A percentile compares a stretch with the other conserved stretches of the same genome.
Evolutionary conservation across 176 grass and related monocot species (phyloP).

Genomic region (Tillandsia leiboldiana): DNA sequence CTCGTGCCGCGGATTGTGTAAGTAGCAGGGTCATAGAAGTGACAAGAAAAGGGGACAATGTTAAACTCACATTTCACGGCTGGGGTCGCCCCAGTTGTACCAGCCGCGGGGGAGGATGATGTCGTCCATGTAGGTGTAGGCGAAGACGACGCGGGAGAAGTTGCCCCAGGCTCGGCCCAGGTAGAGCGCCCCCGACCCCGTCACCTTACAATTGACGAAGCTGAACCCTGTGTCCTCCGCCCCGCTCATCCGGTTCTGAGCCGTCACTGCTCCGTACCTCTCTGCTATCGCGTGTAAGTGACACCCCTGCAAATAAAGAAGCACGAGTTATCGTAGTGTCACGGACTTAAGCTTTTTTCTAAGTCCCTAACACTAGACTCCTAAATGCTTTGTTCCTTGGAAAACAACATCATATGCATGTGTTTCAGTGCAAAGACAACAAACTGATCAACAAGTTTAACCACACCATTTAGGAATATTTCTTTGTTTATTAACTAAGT

Average conservation of each 20-base stretch:
- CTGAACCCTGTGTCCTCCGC: slow-evolving; percentile 91
- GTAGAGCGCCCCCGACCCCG: slow-evolving; percentile 81
- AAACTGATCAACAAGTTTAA: no score
- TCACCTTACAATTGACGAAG: slow-evolving; percentile 79
- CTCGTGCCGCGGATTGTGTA: no score
- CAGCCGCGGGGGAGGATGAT: slow-evolving; percentile 80
- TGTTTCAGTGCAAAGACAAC: no score
- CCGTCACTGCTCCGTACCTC: slow-evolving; percentile 77
- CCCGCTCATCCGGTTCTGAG: slow-evolving; percentile 71
- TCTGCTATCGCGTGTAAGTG: slow-evolving; percentile 75
- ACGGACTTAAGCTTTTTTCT: no score
- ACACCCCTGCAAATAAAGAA: slow-evolving; percentile 35
- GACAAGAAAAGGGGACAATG: no score
- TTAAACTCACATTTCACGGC: slow-evolving; percentile 47
- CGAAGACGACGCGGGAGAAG: slow-evolving; percentile 92
- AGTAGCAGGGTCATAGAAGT: no score
- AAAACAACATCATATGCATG: no score
- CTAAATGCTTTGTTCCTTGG: no score
- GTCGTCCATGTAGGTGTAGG: slow-evolving; percentile 97
- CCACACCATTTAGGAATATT: no score
- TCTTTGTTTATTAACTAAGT: no score
- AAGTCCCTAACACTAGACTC: no score
- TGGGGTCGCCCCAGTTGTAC: slow-evolving; percentile 94
- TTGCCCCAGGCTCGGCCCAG: slow-evolving; percentile 79
- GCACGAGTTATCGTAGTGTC: no score